Evolutionary conservation across 257 asterid species (phyloP).

Genomic region (Capsicum chinense): DNA sequence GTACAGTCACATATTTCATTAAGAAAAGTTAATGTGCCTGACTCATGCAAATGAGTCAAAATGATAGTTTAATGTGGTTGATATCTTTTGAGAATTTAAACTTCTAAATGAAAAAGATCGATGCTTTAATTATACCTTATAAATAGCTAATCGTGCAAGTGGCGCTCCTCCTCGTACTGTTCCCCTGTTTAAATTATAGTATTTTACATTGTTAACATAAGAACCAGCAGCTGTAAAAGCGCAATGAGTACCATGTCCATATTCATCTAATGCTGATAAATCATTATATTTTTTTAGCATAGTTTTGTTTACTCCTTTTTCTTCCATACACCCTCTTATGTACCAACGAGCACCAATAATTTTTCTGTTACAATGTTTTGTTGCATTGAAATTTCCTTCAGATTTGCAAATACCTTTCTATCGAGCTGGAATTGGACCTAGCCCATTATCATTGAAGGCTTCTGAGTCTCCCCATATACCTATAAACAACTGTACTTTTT

Average conservation of each 20-base stretch:
- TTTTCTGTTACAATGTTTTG: not conserved
- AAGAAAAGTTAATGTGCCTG: no score
- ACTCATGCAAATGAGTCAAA: no score
- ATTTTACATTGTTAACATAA: not conserved
- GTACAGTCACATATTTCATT: no score
- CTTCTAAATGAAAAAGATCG: no score
- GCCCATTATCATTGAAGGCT: conserved; percentile 33
- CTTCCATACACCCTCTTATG: not conserved
- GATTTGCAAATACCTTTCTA: conserved; percentile 35
- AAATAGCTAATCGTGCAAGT: not conserved
- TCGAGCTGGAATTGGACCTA: conserved; percentile 30
- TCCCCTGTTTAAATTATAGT: not conserved
- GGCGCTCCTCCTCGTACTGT: not conserved
- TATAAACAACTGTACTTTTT: not conserved
- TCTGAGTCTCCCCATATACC: not conserved
- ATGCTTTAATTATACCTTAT: not conserved
- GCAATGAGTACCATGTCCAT: not conserved
- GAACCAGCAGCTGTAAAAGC: not conserved
- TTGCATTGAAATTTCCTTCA: not conserved
- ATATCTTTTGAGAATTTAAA: no score
- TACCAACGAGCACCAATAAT: not conserved
- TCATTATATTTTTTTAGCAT: no score
- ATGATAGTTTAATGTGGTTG: no score
- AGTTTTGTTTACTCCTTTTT: not conserved
- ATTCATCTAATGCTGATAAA: not conserved